Conservation (phyloP, 192 early-diverging fungal species). For the Linnemannia elongata region DNA sequence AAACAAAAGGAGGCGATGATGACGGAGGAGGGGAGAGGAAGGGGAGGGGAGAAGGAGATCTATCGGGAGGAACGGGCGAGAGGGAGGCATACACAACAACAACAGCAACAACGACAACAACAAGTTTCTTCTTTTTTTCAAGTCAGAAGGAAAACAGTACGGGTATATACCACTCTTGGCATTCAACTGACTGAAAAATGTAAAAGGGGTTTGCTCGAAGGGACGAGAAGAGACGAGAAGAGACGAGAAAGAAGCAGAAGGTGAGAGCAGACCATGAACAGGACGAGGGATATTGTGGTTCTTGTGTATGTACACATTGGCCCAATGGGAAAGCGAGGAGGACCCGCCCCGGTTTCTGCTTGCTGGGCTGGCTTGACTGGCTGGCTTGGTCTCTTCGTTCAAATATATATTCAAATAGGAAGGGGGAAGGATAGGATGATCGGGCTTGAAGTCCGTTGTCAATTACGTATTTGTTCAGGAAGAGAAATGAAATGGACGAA, state of each 20-base stretch:
- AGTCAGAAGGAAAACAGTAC: no score
- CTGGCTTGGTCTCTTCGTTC: no score
- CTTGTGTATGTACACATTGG: neutral
- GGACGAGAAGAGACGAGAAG: no score
- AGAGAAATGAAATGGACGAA: neutral
- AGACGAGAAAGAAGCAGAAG: no score
- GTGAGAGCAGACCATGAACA: no score
- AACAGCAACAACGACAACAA: no score
- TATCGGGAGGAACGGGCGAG: neutral
- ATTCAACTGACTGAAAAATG: neutral
- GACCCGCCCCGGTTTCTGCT: slow-evolving; percentile 1
- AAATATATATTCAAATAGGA: neutral
- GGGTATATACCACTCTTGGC: neutral
- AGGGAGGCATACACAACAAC: neutral
- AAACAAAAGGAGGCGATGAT: neutral
- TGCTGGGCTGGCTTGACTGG: no score
- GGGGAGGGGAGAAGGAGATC: neutral
- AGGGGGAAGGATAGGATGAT: neutral
- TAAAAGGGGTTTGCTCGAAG: neutral
- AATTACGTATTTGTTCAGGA: slow-evolving; percentile 7
- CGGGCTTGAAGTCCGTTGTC: neutral
- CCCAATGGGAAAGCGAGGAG: slow-evolving; percentile 1
- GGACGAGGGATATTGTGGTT: neutral
- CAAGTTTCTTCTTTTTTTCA: no score
- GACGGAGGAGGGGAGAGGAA: no score